Evolutionary conservation across 164 flowering plant genomes (phyloP).

Genomic region (Chloranthus sessilifolius): DNA sequence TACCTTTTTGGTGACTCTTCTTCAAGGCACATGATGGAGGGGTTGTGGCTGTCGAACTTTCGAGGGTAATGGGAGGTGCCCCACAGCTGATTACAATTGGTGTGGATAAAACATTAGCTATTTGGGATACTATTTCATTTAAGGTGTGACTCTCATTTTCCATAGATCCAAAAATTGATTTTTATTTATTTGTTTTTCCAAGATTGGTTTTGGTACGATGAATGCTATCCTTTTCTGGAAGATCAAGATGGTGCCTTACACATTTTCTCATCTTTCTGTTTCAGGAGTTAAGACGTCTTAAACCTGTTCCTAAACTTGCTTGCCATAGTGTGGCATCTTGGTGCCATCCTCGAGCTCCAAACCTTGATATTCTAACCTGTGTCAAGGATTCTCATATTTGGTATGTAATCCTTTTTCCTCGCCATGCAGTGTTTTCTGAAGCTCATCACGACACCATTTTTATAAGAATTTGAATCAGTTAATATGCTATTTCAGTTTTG

Average conservation of each 20-base stretch:
- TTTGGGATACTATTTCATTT: slow-evolving; percentile 97
- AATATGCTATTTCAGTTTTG: slow-evolving; percentile 2
- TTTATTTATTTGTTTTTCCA: neutral
- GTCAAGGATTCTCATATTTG: slow-evolving; percentile 99
- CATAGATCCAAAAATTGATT: neutral
- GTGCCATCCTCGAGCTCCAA: slow-evolving; percentile 99
- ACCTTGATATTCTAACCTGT: slow-evolving; percentile 92
- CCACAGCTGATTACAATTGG: slow-evolving; percentile 97
- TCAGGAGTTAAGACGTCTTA: slow-evolving; percentile 90
- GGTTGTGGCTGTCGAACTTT: slow-evolving; percentile 93
- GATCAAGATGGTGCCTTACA: neutral
- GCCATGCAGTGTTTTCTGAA: no score
- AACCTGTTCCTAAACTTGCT: slow-evolving; percentile 89
- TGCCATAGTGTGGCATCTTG: slow-evolving; percentile 98
- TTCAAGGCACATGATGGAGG: slow-evolving; percentile 99
- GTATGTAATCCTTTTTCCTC: slow-evolving; percentile 31
- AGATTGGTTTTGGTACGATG: neutral
- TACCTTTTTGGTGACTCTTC: slow-evolving; percentile 3
- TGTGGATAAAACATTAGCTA: slow-evolving; percentile 90
- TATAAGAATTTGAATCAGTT: no score
- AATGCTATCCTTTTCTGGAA: slow-evolving; percentile 1
- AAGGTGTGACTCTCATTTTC: slow-evolving; percentile 44
- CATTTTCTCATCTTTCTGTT: slow-evolving; percentile 4
- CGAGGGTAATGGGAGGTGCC: slow-evolving; percentile 84
- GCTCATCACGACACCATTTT: no score